Percentiles rank a stretch among this genome's conserved stretches.
These are phyloP conservation scores for Fusarium metavorans DNA, from an alignment of 2,329 filamentous ascomycete species.

Conservation along the genomic window DNA sequence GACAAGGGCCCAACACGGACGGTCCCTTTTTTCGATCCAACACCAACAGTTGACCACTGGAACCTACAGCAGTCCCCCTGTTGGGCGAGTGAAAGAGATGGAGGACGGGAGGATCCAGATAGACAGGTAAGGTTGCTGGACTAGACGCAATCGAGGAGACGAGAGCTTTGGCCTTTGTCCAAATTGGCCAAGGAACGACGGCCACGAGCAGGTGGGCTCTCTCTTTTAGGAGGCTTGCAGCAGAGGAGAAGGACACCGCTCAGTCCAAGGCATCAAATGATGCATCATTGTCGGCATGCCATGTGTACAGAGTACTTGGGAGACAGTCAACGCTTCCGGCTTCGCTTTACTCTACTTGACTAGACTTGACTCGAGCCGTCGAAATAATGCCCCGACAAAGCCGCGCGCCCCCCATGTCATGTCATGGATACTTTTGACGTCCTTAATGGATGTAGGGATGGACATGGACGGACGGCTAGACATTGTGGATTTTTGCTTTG, in stretches of 20 bases:
- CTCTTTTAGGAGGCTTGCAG: constrained; percentile 28
- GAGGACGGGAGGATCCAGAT: not conserved
- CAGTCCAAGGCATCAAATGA: not conserved
- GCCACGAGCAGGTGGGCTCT: constrained; percentile 20
- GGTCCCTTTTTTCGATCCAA: constrained; percentile 41
- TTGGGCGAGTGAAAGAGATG: not conserved
- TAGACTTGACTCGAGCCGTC: not conserved
- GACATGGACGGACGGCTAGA: not conserved
- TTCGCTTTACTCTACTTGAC: not conserved
- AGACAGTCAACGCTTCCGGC: constrained; percentile 26
- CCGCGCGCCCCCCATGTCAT: constrained; percentile 13
- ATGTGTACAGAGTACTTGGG: constrained; percentile 18
- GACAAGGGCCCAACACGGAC: constrained; percentile 37
- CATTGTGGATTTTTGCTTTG: constrained; percentile 12
- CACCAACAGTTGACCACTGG: constrained; percentile 22
- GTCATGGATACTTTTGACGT: constrained; percentile 1
- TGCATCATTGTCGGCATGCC: not conserved
- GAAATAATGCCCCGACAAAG: constrained; percentile 3
- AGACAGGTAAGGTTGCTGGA: not conserved
- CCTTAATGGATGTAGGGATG: constrained; percentile 2
- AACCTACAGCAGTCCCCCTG: not conserved
- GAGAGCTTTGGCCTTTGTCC: constrained; percentile 24
- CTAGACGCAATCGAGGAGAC: not conserved
- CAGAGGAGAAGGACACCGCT: not conserved
- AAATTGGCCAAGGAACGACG: not conserved